A percentile compares a stretch with the other conserved stretches of the same genome.
phyloP scores from a whole-genome alignment of 2,329 filamentous ascomycete genomes.

The Fusarium brachygibbosum region DNA sequence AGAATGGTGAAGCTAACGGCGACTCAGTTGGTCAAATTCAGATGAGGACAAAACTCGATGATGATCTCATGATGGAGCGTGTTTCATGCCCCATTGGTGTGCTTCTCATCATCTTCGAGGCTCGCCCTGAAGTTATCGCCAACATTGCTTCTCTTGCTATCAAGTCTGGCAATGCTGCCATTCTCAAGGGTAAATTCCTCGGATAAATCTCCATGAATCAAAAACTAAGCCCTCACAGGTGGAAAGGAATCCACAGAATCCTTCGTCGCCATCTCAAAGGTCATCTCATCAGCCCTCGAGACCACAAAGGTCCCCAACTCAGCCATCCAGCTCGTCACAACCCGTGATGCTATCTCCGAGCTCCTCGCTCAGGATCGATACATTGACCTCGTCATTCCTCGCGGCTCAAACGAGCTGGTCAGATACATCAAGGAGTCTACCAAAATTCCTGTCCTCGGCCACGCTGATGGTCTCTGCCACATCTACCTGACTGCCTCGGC shows the following conservation, averaged over 20 bases:
- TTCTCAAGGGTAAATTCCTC: constrained; percentile 81
- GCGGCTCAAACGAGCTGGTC: constrained; percentile 91
- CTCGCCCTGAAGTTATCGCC: constrained; percentile 96
- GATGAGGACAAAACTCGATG: constrained; percentile 86
- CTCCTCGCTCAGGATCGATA: constrained; percentile 87
- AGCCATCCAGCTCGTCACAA: constrained; percentile 93
- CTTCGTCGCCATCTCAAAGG: constrained; percentile 89
- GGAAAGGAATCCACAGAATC: constrained; percentile 96
- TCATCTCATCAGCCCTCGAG: constrained; percentile 83
- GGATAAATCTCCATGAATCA: no score
- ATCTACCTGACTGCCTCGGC: constrained; percentile 87
- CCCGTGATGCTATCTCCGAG: constrained; percentile 88
- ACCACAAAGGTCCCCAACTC: constrained; percentile 82
- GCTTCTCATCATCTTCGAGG: constrained; percentile 98
- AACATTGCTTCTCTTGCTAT: constrained; percentile 97
- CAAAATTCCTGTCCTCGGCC: constrained; percentile 94
- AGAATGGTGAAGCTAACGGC: constrained; percentile 2
- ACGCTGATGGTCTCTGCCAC: constrained; percentile 93
- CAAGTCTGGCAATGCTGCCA: constrained; percentile 97
- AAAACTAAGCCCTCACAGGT: constrained; percentile 60
- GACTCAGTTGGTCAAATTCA: constrained; percentile 82
- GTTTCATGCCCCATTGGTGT: constrained; percentile 96
- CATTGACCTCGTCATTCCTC: constrained; percentile 95
- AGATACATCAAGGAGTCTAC: constrained; percentile 90
- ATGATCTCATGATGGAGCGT: constrained; percentile 85